Percentiles rank a stretch among this genome's conserved stretches.
These are phyloP conservation scores for Zarea fungicola DNA, from an alignment of 2,329 filamentous ascomycete species.

Conservation along the genomic window DNA sequence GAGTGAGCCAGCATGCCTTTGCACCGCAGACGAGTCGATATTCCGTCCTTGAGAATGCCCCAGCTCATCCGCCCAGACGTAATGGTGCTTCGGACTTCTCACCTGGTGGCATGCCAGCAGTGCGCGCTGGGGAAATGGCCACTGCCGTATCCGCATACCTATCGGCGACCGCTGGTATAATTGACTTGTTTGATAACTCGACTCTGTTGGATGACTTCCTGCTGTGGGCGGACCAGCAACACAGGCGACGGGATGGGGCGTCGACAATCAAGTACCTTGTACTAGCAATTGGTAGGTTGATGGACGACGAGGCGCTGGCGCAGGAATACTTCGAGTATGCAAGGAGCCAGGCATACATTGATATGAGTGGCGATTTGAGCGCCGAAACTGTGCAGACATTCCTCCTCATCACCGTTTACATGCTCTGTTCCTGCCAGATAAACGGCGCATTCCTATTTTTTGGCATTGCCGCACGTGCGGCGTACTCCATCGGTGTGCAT, in stretches of 20 bases:
- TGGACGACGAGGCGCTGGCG: conserved; percentile 35
- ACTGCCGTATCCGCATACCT: conserved; percentile 32
- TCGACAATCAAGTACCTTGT: conserved; percentile 45
- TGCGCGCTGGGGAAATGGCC: conserved; percentile 24
- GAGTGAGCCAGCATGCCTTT: conserved; percentile 45
- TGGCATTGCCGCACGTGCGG: conserved; percentile 46
- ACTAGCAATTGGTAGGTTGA: conserved; percentile 44
- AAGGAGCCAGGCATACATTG: conserved; percentile 38
- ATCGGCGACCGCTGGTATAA: conserved; percentile 38
- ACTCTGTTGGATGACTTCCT: conserved; percentile 35
- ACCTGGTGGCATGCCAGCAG: conserved; percentile 19
- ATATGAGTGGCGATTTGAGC: conserved; percentile 41
- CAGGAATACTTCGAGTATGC: conserved; percentile 46
- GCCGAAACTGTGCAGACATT: conserved; percentile 47
- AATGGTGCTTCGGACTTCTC: background rate
- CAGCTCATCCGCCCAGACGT: conserved; percentile 16
- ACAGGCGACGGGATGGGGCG: conserved; percentile 30
- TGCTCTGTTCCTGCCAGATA: conserved; percentile 50
- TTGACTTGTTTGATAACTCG: conserved; percentile 43
- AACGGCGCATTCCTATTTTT: conserved; percentile 52
- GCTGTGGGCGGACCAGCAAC: conserved; percentile 34
- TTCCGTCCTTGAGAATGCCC: conserved; percentile 44
- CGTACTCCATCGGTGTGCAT: conserved; percentile 49
- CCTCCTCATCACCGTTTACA: conserved; percentile 46
- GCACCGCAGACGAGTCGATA: conserved; percentile 46